Conservation (phyloP, 2,329 filamentous ascomycete genomes). For the Fragosphaeria purpurea region DNA sequence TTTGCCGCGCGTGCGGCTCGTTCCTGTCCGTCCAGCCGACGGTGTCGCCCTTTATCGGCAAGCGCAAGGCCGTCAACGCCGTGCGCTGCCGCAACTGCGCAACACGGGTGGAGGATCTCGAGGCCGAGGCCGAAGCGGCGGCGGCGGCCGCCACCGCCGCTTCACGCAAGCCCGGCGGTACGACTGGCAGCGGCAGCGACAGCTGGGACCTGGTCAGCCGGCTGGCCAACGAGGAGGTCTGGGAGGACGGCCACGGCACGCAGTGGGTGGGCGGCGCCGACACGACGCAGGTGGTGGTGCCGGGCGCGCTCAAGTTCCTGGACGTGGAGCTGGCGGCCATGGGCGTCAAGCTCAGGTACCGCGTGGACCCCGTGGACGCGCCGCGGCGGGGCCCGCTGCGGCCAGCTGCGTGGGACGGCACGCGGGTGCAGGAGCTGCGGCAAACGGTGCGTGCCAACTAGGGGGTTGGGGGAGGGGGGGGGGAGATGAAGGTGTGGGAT, state of each 20-base stretch:
- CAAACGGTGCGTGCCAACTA: not conserved
- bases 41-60: conserved; percentile 54
- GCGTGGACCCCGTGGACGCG: conserved; percentile 54
- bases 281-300: conserved; percentile 84
- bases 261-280: conserved; percentile 83
- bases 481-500: too few relatives aligned
- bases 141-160: too few relatives aligned
- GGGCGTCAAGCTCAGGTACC: conserved; percentile 90
- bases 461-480: too few relatives aligned
- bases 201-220: conserved; percentile 2
- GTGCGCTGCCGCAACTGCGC: conserved; percentile 77
- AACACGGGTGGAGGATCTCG: conserved; percentile 44
- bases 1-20: conserved; percentile 80
- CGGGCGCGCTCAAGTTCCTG: conserved; percentile 82
- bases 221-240: conserved; percentile 44
- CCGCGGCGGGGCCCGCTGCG: conserved; percentile 42
- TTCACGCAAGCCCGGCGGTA: conserved; percentile 39
- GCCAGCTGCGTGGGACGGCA: conserved; percentile 18
- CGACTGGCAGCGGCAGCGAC: conserved; percentile 19
- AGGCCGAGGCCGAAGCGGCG: conserved; percentile 42
- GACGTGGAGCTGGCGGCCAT: conserved; percentile 94
- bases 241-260: conserved; percentile 82
- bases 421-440: conserved; percentile 2
- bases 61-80: conserved; percentile 55
- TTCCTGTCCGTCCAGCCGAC: conserved; percentile 83